Base-by-base conservation (phyloP, 768 basidiomycete genomes). In the Trametopsis cervina region DNA sequence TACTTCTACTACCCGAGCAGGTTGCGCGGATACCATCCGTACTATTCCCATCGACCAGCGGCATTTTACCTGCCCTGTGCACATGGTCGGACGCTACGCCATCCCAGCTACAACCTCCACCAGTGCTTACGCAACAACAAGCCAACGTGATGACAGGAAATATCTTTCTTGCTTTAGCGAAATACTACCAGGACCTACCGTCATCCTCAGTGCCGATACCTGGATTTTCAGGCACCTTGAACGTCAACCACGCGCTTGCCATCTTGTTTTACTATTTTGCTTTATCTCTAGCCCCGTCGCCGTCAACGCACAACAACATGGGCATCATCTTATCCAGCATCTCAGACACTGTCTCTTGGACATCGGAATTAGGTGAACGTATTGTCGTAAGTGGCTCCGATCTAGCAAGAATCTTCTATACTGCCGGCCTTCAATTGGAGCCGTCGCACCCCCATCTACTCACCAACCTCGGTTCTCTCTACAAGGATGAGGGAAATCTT, bases 191-290 rank as follows among this genome's bases (percentile, higher is more conserved):
- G 53, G 65, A 67, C 7, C 58, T 60, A 5, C 56, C 63, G n/a
- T 29, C 57, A 17, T 47, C 57, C n/a, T 56, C 55, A 40, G 40
- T 51, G 22, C 25, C 54, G 4, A 51, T 67, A 36, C 54, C 60
- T 9, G 54, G 59, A 24, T 57, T 58, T 35, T 53, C 51, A 17
- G 64, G 60, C 33, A 55, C 60, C 1, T 57, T 69, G 39, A 63
- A 63, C 20, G 57, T 64, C 9, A 64, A 63, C 20, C 63, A 68
- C 17, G 67, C 69, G 2, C 53, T 76, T 24, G 58, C 68, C 39
- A 65, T 76, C 7, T 44, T 76, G 38, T 61, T 76, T 42, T 75
- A 76, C 52, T 77, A 77, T 56, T 55, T 76, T 21, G 71, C 75
- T 0, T 60, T 75, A 1, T 65, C 72, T 1, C 61, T 75, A 27